Evolutionary conservation across 345 rosid species (phyloP).

Genomic region (Euphorbia tirucalli): DNA sequence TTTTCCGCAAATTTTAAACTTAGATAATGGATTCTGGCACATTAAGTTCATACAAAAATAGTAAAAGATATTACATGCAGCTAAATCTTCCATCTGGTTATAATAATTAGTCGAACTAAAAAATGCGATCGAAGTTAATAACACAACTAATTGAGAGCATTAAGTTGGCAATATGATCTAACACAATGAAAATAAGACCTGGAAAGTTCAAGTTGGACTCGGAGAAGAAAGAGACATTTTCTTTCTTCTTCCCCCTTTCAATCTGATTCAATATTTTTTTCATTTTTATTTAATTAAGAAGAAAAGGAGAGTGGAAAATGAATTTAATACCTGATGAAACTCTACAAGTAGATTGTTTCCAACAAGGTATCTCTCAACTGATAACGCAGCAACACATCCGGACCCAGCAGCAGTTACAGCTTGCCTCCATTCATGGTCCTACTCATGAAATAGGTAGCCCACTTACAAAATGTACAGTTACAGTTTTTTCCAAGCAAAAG

Average conservation of each 20-base stretch:
- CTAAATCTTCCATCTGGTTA: neutral
- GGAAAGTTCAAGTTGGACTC: neutral
- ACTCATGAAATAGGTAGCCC: conserved; percentile 10
- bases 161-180: neutral
- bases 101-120: neutral
- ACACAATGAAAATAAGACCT: neutral
- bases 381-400: conserved; percentile 94
- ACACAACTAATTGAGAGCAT: conserved; percentile 6
- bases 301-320: neutral
- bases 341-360: conserved; percentile 79
- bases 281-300: neutral
- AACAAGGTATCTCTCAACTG: conserved; percentile 92
- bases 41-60: neutral
- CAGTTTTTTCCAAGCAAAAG: neutral
- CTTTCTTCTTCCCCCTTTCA: neutral
- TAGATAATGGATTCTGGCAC: neutral
- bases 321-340: conserved; percentile 74
- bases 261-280: neutral
- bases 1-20: neutral
- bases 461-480: neutral
- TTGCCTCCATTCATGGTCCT: conserved; percentile 99
- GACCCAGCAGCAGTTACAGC: conserved; percentile 97
- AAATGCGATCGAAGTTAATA: neutral
- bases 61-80: neutral
- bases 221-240: no score